Evolutionary conservation across 2,329 filamentous ascomycete species (phyloP), one percentile per base, ranked within the genome.

Genomic region (Sporothrix inflata): DNA sequence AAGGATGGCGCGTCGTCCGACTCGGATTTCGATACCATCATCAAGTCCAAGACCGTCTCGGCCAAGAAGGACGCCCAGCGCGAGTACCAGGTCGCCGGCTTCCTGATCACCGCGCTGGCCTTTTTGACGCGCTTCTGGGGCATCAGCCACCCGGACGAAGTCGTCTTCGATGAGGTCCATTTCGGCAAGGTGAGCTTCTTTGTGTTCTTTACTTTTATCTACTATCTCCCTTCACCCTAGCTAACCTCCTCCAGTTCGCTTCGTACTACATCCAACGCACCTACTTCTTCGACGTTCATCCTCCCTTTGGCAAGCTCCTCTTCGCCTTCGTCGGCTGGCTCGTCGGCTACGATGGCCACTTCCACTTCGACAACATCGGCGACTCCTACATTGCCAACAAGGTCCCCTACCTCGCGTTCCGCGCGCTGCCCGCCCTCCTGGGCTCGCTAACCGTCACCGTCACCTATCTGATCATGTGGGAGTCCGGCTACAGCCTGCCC

Each of bases 261-360:
- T 92, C 90, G 11, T 91, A 90, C 80, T 99, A 99, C 82, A 91
- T 99, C 77, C 91, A 98, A 84, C 92, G 94, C 78, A 98, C 94
- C 74, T 99, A 98, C 86, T 99, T 99, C 87, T 99, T 99, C 90
- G 96, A 99, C 85, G 96, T 99, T 71, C 96, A 99, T 82, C 96
- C 96, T 77, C 96, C 96, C 19, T 97, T 99, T 78, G 96, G 93
- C 82, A 99, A 99, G 86, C 94, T 99, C 74, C 90, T 99, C 68
- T 98, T 98, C 80, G 96, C 94, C 77, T 89, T 98, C 76, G 94
- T 97, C 84, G 96, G 96, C 81, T 99, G 96, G 96, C 88, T 98
- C 71, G 93, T 98, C 70, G 96, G 96, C 79, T 99, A 97, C 82
- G 93, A 98, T 84, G 96, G 96, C 77, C 91, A 94, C 80, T 99